Evolutionary conservation across 768 basidiomycete genomes (phyloP).

Genomic region (Harrya chromipes): DNA sequence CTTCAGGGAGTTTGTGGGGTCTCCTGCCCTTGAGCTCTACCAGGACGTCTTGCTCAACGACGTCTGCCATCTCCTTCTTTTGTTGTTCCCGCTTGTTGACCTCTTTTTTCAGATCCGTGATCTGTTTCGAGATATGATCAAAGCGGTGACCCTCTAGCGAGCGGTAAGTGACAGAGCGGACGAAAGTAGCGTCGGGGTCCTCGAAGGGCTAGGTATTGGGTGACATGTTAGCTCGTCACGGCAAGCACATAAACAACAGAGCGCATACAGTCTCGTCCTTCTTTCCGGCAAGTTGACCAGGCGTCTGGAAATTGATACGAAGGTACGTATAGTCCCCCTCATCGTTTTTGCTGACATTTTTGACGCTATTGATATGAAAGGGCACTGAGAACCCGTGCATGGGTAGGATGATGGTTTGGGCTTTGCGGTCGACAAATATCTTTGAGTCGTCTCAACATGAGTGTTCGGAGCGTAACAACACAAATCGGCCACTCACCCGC

Average conservation of each 20-base stretch:
- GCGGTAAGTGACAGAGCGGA: constrained; percentile 93
- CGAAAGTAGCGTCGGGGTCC: constrained; percentile 93
- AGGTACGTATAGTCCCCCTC: constrained; percentile 94
- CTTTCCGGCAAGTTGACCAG: constrained; percentile 95
- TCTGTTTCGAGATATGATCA: constrained; percentile 84
- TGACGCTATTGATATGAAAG: constrained; percentile 97
- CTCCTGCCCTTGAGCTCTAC: constrained; percentile 86
- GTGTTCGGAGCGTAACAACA: not conserved
- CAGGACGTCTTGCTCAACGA: constrained; percentile 90
- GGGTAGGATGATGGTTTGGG: constrained; percentile 86
- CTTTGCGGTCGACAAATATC: constrained; percentile 91
- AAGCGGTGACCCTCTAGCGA: constrained; percentile 88
- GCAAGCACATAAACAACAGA: not conserved
- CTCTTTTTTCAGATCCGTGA: constrained; percentile 93
- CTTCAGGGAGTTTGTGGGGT: constrained; percentile 84
- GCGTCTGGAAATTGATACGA: constrained; percentile 97
- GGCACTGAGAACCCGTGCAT: constrained; percentile 95
- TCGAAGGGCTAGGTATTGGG: constrained; percentile 72
- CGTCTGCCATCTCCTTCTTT: constrained; percentile 97
- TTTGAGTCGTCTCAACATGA: constrained; percentile 31
- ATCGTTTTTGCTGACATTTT: constrained; percentile 96
- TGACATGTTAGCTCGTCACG: constrained; percentile 3
- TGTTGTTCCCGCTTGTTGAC: constrained; percentile 97
- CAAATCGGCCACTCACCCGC: constrained; percentile 50
- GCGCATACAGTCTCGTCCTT: constrained; percentile 91